Evolutionary conservation across 352 stramenopile genomes (phyloP).

Genomic region (Globisporangium orthogonon): DNA sequence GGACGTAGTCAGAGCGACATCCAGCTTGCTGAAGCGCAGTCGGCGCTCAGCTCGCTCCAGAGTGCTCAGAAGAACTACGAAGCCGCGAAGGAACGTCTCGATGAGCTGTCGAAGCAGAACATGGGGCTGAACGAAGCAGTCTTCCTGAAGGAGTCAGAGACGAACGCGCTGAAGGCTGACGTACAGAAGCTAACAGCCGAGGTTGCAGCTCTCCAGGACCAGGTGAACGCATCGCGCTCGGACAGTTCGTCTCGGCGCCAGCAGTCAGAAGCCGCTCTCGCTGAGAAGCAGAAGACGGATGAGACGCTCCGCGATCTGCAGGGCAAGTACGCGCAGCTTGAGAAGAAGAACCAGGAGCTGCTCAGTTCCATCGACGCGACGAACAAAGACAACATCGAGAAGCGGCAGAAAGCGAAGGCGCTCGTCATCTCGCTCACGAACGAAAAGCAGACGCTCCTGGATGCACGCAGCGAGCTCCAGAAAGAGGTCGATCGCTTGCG

Average conservation of each 20-base stretch:
- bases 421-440: conserved; percentile 56
- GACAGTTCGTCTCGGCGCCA: conserved; percentile 37
- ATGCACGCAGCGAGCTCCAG: conserved; percentile 40
- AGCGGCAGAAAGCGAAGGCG: conserved; percentile 65
- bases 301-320: conserved; percentile 26
- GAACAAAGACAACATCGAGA: conserved; percentile 54
- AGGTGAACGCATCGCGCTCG: conserved; percentile 31
- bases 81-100: conserved; percentile 26
- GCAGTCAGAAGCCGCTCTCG: conserved; percentile 31
- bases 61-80: conserved; percentile 33
- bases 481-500: conserved; percentile 65
- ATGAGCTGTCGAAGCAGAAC: conserved; percentile 47
- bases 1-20: conserved; percentile 45
- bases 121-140: conserved; percentile 50
- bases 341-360: conserved; percentile 59
- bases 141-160: conserved; percentile 44
- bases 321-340: conserved; percentile 27
- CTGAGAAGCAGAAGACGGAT: conserved; percentile 41
- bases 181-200: conserved; percentile 38
- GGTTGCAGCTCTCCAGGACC: conserved; percentile 28
- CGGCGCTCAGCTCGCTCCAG: conserved; percentile 30
- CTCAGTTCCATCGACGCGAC: conserved; percentile 26
- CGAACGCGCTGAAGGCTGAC: conserved; percentile 34
- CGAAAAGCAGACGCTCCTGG: conserved; percentile 50
- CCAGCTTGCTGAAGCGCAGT: conserved; percentile 50